Conservation (phyloP, 2,329 filamentous ascomycete species). For the Dendrostoma leiphaemia region DNA sequence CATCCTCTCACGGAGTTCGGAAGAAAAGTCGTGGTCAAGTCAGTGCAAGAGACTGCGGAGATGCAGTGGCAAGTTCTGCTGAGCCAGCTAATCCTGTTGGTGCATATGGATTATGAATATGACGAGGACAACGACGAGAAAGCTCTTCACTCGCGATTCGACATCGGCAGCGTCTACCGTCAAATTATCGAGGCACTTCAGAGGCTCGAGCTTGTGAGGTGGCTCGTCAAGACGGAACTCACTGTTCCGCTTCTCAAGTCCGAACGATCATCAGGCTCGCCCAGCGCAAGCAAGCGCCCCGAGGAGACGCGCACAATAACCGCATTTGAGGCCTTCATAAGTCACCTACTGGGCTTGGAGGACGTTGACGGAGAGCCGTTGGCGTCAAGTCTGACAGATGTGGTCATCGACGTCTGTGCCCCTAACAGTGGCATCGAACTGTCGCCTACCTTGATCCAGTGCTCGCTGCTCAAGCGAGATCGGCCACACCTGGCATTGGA, state of each 20-base stretch:
- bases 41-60: slow-evolving; percentile 75
- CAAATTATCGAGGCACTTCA: slow-evolving; percentile 69
- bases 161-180: slow-evolving; percentile 68
- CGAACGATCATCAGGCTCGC: slow-evolving; percentile 33
- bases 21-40: slow-evolving; percentile 69
- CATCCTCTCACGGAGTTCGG: slow-evolving; percentile 72
- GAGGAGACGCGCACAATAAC: slow-evolving; percentile 52
- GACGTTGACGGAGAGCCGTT: slow-evolving; percentile 50
- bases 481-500: slow-evolving; percentile 59
- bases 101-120: slow-evolving; percentile 83
- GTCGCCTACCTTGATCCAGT: slow-evolving; percentile 59
- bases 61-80: slow-evolving; percentile 73
- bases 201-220: slow-evolving; percentile 70
- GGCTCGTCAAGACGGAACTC: slow-evolving; percentile 62
- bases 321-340: slow-evolving; percentile 57
- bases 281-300: slow-evolving; percentile 36
- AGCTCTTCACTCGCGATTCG: slow-evolving; percentile 56
- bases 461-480: slow-evolving; percentile 57
- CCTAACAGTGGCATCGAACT: slow-evolving; percentile 65
- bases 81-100: slow-evolving; percentile 76
- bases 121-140: slow-evolving; percentile 63
- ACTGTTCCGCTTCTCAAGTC: slow-evolving; percentile 44
- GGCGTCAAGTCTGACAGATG: slow-evolving; percentile 61
- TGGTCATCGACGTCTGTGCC: slow-evolving; percentile 65
- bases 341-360: slow-evolving; percentile 66